phyloP scores from a whole-genome alignment of 169 alveolate species.

The Plasmodium coatneyi region DNA sequence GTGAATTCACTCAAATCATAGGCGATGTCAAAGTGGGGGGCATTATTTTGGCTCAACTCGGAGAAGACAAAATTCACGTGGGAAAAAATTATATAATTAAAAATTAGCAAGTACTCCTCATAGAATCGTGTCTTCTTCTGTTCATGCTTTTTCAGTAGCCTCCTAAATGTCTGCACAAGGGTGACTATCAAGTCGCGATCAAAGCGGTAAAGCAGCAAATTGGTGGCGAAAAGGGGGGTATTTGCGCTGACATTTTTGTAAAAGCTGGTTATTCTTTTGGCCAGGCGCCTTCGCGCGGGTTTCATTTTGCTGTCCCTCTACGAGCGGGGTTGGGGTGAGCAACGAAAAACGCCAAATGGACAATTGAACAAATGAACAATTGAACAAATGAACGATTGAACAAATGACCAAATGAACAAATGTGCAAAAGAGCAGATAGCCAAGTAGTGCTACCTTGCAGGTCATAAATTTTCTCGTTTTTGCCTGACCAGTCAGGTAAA shows the following conservation, averaged over 20 bases:
- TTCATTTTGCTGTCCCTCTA: slow-evolving; percentile 21
- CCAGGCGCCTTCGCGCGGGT: not conserved
- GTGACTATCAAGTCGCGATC: slow-evolving; percentile 43
- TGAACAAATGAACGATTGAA: not conserved
- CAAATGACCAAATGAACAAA: not conserved
- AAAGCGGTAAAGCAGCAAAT: slow-evolving; percentile 32
- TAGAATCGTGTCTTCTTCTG: not conserved
- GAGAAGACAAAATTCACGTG: slow-evolving; percentile 20
- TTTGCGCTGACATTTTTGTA: slow-evolving; percentile 29
- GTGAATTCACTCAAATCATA: slow-evolving; percentile 7
- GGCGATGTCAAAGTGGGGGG: slow-evolving; percentile 17
- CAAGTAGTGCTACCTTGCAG: not conserved
- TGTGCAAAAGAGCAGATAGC: not conserved
- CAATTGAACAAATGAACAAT: not conserved
- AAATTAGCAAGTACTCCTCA: slow-evolving; percentile 37
- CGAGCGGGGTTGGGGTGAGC: not conserved
- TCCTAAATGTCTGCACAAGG: slow-evolving; percentile 7
- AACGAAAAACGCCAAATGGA: not conserved
- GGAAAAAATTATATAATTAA: slow-evolving; percentile 49
- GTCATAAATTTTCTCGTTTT: not conserved
- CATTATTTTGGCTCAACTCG: slow-evolving; percentile 16
- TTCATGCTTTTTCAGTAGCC: slow-evolving; percentile 27
- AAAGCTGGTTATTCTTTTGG: slow-evolving; percentile 9
- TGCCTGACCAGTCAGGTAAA: slow-evolving; percentile 1
- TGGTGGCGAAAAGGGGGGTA: slow-evolving; percentile 20